Conservation (phyloP, 176 grass and related monocot species). For the Stipa capillata region DNA sequence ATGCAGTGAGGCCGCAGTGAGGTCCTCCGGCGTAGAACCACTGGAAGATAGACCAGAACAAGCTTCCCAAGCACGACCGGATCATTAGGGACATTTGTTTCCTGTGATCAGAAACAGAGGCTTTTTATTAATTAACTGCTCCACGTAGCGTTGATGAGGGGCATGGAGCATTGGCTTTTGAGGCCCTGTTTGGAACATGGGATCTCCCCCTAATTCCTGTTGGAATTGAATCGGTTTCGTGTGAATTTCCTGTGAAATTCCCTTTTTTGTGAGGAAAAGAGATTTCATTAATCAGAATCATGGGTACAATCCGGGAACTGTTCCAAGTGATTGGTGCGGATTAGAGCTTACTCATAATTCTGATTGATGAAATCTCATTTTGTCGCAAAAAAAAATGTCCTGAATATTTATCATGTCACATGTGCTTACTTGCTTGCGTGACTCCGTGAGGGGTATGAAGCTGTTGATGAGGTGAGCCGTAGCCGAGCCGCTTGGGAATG, state of each 20-base stretch:
- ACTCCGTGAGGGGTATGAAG: constrained; percentile 62
- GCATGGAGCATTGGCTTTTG: background rate
- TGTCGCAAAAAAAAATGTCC: too few relatives aligned
- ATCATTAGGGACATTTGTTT: constrained; percentile 51
- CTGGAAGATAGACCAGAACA: constrained; percentile 59
- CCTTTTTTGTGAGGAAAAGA: too few relatives aligned
- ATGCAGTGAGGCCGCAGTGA: constrained; percentile 50
- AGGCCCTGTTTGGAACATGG: too few relatives aligned
- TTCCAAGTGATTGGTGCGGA: too few relatives aligned
- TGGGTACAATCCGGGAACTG: too few relatives aligned
- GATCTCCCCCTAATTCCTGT: background rate
- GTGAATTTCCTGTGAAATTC: background rate
- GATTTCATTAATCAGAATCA: too few relatives aligned
- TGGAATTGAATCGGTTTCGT: background rate
- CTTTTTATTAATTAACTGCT: too few relatives aligned
- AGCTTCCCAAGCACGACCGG: constrained; percentile 38
- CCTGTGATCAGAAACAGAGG: constrained; percentile 7
- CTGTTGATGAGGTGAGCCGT: constrained; percentile 86
- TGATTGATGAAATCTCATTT: too few relatives aligned
- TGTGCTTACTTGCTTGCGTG: constrained; percentile 50
- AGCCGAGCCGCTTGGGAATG: constrained; percentile 72
- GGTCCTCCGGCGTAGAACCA: constrained; percentile 68
- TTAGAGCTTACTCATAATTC: too few relatives aligned
- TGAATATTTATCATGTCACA: too few relatives aligned
- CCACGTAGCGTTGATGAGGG: background rate